A percentile compares a stretch with the other conserved stretches of the same genome.
phyloP scores from a whole-genome alignment of 345 rosid genomes.

The Hibiscus tridactylites region DNA sequence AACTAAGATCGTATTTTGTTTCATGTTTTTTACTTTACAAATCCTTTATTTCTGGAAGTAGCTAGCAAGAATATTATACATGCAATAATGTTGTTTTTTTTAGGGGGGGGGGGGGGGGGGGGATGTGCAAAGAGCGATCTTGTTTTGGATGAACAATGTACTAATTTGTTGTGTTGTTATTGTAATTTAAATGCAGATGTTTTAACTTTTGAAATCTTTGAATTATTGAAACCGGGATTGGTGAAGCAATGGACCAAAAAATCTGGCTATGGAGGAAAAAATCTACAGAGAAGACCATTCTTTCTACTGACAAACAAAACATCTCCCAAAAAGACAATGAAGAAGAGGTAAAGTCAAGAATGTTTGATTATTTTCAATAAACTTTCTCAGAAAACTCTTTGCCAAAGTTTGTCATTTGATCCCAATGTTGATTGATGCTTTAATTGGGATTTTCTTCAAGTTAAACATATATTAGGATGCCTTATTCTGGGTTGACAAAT shows the following conservation, averaged over 20 bases:
- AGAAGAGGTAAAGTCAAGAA: slow-evolving; percentile 48
- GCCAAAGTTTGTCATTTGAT: background rate
- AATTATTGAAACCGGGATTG: slow-evolving; percentile 8
- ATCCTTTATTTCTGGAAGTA: background rate
- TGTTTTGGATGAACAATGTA: background rate
- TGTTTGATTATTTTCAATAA: background rate
- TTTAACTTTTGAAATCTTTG: background rate
- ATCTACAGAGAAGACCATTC: slow-evolving; percentile 46
- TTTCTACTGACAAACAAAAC: slow-evolving; percentile 26
- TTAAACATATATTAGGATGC: background rate
- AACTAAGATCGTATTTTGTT: background rate
- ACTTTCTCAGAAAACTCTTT: background rate
- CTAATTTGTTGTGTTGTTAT: background rate
- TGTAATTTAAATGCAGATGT: slow-evolving; percentile 15
- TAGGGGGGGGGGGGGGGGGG: no score
- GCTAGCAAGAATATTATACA: background rate
- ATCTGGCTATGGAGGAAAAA: slow-evolving; percentile 86
- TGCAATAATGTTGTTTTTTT: background rate
- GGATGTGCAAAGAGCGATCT: no score
- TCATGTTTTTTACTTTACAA: background rate
- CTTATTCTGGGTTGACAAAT: background rate
- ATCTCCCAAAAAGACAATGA: slow-evolving; percentile 29
- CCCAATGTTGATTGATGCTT: background rate
- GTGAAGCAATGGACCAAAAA: slow-evolving; percentile 56
- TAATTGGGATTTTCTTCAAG: background rate